Percentiles rank a stretch among this genome's conserved stretches.
Evolutionary conservation across 345 rosid genomes (phyloP).

Genomic region (Melaleuca quinquenervia): DNA sequence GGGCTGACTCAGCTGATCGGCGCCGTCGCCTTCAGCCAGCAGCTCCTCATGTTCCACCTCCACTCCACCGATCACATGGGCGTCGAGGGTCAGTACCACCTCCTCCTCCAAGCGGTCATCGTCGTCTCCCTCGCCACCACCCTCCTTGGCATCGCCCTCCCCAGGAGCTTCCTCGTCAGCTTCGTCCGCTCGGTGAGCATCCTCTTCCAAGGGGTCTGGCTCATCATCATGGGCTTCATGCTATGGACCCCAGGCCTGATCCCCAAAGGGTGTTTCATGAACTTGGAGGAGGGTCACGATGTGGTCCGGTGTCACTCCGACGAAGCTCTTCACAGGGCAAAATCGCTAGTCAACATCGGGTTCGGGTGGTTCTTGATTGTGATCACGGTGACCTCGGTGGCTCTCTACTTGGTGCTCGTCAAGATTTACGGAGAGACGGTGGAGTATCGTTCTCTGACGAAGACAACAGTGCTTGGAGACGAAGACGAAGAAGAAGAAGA

Average conservation of each 20-base stretch:
- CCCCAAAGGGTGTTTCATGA: constrained; percentile 56
- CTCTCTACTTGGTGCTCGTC: constrained; percentile 26
- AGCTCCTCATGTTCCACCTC: constrained; percentile 63
- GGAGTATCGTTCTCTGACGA: constrained; percentile 37
- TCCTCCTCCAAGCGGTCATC: constrained; percentile 49
- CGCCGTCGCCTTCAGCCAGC: constrained; percentile 56
- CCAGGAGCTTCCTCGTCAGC: constrained; percentile 55
- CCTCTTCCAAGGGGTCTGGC: constrained; percentile 70
- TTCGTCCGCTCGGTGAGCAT: constrained; percentile 60
- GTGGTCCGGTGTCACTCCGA: constrained; percentile 49
- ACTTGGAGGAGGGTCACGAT: constrained; percentile 51
- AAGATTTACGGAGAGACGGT: constrained; percentile 20
- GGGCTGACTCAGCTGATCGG: constrained; percentile 42
- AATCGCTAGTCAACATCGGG: constrained; percentile 58
- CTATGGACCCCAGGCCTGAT: constrained; percentile 64
- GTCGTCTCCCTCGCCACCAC: constrained; percentile 49
- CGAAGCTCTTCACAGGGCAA: constrained; percentile 55
- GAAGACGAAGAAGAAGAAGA: constrained; percentile 6
- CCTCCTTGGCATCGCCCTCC: constrained; percentile 46
- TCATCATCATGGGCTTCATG: constrained; percentile 57
- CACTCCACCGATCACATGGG: constrained; percentile 82
- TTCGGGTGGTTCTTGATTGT: constrained; percentile 55
- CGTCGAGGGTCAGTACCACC: constrained; percentile 77
- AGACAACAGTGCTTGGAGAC: not conserved
- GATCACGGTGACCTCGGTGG: constrained; percentile 24